Evolutionary conservation across 2,329 filamentous ascomycete species (phyloP).

Genomic region (Claviceps fusiformis): DNA sequence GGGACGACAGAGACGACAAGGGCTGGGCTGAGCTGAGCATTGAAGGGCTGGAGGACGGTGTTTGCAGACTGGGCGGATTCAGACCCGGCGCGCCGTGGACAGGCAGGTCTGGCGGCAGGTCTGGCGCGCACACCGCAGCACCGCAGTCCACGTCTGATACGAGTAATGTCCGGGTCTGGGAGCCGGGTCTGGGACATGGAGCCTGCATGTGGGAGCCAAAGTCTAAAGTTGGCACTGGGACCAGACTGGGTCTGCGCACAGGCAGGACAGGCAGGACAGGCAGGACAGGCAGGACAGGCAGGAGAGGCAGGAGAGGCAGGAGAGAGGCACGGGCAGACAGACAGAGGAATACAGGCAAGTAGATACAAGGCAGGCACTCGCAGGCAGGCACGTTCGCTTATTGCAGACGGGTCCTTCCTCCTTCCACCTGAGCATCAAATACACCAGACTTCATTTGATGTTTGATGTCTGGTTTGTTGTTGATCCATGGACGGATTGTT

Average conservation of each 20-base stretch:
- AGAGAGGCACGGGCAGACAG: too few relatives aligned
- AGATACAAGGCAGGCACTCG: too few relatives aligned
- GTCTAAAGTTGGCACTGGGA: neutral
- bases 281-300: too few relatives aligned
- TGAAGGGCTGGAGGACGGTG: neutral
- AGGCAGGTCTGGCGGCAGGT: too few relatives aligned
- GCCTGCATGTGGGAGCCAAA: neutral
- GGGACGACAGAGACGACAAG: neutral
- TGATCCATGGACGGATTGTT: too few relatives aligned
- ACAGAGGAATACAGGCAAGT: too few relatives aligned
- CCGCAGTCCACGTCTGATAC: neutral
- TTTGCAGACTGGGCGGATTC: neutral
- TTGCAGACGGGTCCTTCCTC: too few relatives aligned
- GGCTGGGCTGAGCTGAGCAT: neutral
- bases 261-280: neutral
- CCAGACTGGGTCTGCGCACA: neutral
- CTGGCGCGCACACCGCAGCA: neutral
- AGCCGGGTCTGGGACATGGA: neutral
- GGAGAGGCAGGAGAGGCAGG: too few relatives aligned
- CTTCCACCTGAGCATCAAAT: too few relatives aligned
- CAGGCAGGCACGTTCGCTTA: too few relatives aligned
- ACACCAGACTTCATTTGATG: too few relatives aligned
- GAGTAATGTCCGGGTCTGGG: neutral
- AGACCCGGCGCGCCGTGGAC: neutral
- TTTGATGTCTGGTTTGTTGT: too few relatives aligned